Evolutionary conservation across 1,284 basidiomycete species (phyloP).

Genomic region (Ceratobasidium sp.): DNA sequence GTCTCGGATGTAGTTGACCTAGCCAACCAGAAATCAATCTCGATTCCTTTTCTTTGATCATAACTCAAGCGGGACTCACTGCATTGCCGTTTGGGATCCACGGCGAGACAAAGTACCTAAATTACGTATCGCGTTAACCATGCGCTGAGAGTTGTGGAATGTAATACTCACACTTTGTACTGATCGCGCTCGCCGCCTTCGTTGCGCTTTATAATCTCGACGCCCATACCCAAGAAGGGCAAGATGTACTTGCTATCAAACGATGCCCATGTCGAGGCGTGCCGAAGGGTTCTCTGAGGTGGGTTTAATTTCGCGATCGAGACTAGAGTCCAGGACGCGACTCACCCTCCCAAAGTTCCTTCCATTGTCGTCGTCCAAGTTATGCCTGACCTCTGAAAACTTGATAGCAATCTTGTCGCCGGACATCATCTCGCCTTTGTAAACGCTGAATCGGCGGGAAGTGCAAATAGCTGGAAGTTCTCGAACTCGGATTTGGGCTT

Average conservation of each 20-base stretch:
- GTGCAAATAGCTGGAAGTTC: neutral
- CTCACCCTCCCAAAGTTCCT: constrained; percentile 4
- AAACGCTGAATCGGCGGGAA: neutral
- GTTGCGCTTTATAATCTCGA: neutral
- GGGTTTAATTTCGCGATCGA: too few relatives aligned
- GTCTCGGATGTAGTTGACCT: constrained; percentile 1
- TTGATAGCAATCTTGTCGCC: constrained; percentile 2
- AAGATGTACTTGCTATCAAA: constrained; percentile 5
- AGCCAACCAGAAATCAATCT: neutral
- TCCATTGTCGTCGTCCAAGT: neutral
- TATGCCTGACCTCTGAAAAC: neutral
- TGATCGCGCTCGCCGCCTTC: neutral
- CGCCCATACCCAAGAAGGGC: constrained; percentile 11
- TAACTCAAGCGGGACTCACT: neutral
- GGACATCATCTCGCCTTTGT: neutral
- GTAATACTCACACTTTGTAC: neutral
- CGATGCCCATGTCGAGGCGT: constrained; percentile 1
- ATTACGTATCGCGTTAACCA: neutral
- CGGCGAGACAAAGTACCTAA: neutral
- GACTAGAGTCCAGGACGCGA: neutral
- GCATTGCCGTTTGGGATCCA: constrained; percentile 2
- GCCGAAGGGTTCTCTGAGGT: neutral
- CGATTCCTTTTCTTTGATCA: neutral
- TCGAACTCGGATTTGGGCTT: neutral
- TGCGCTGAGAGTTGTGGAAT: too few relatives aligned